Conservation (phyloP, 2,329 filamentous ascomycete species). For the Sclerotinia nivalis region DNA sequence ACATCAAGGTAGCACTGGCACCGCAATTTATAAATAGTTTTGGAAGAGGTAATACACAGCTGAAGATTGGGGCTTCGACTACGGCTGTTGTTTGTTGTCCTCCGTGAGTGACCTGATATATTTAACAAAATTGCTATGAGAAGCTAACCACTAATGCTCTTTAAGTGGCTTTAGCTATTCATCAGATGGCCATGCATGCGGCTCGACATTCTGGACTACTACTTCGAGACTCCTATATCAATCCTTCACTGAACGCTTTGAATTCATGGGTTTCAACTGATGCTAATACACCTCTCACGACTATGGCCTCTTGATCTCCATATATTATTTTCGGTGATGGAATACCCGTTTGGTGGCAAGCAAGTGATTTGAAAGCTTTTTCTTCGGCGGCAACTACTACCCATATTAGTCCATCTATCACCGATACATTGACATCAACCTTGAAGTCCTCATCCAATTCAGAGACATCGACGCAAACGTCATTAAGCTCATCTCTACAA, state of each 20-base stretch:
- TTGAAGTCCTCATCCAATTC: not conserved
- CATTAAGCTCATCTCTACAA: not conserved
- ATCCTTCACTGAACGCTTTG: not conserved
- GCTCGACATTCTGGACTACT: not conserved
- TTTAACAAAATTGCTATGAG: not conserved
- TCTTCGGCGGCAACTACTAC: not conserved
- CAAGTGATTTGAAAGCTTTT: not conserved
- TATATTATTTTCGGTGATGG: not conserved
- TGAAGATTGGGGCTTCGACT: not conserved
- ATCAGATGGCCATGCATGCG: not conserved
- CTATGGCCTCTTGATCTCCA: not conserved
- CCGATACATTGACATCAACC: not conserved
- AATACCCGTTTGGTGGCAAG: constrained; percentile 9
- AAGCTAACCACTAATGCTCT: not conserved
- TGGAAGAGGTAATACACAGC: not conserved
- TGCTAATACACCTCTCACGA: not conserved
- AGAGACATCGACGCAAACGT: not conserved
- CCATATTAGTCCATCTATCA: not conserved
- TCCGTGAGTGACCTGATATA: not conserved
- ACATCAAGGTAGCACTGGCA: too few species aligned
- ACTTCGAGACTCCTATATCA: not conserved
- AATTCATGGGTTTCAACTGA: not conserved
- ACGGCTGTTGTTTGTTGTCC: constrained; percentile 4
- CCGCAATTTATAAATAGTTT: not conserved
- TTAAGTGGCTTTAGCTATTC: not conserved